Percentiles rank a stretch among this genome's conserved stretches.
Evolutionary conservation across 805 yeast species (phyloP).

Genomic region (Candida schatavii): DNA sequence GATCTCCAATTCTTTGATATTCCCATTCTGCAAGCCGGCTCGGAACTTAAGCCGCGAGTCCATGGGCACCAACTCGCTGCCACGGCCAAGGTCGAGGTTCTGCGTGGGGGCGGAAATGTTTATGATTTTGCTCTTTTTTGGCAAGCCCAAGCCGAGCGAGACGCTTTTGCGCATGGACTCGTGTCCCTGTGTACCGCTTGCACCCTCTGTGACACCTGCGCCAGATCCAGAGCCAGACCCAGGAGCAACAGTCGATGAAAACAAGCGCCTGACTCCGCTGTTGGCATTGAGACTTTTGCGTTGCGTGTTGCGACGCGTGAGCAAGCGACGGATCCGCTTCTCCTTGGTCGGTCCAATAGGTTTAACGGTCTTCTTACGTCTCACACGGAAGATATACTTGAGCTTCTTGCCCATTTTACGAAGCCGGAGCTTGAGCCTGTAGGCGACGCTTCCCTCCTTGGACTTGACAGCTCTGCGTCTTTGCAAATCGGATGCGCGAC

Average conservation of each 20-base stretch:
- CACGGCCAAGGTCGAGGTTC: conserved; percentile 32
- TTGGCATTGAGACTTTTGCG: neutral
- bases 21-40: conserved; percentile 3
- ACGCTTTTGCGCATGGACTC: neutral
- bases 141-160: neutral
- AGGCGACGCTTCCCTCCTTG: conserved; percentile 31
- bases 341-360: conserved; percentile 20
- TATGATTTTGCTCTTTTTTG: conserved; percentile 1
- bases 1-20: neutral
- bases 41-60: conserved; percentile 6
- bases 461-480: conserved; percentile 33
- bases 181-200: neutral
- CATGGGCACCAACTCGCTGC: conserved; percentile 16
- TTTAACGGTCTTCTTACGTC: conserved; percentile 7
- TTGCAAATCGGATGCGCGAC: conserved; percentile 10
- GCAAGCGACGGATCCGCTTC: conserved; percentile 7
- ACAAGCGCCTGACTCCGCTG: neutral
- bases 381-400: conserved; percentile 13
- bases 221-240: neutral
- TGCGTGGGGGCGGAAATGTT: conserved; percentile 28
- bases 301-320: neutral
- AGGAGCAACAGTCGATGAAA: no score
- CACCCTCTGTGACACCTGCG: neutral
- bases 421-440: conserved; percentile 29
- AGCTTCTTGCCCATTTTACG: conserved; percentile 21